Conservation (phyloP, 257 asterid species). For the Henckelia pumila region DNA sequence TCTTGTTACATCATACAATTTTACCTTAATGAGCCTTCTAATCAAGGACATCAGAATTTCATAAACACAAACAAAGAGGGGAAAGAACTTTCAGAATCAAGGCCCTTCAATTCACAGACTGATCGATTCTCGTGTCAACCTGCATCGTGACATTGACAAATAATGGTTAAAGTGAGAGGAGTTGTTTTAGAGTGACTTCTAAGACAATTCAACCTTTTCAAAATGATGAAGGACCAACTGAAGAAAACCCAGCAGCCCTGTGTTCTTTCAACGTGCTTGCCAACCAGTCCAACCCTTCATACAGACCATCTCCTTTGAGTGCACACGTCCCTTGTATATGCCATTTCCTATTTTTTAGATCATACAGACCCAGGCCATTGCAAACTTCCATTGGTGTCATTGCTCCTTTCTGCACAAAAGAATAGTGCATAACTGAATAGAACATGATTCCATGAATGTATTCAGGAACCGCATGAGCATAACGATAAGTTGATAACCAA, state of each 20-base stretch:
- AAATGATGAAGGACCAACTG: slow-evolving; percentile 74
- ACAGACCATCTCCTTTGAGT: slow-evolving; percentile 86
- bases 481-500: too few species aligned
- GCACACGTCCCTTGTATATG: slow-evolving; percentile 97
- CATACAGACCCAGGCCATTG: slow-evolving; percentile 84
- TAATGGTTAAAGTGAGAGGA: neutral
- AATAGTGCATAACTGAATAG: neutral
- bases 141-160: slow-evolving; percentile 4
- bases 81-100: neutral
- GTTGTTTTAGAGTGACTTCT: neutral
- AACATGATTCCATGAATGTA: too few species aligned
- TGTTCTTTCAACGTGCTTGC: slow-evolving; percentile 83
- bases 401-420: slow-evolving; percentile 76
- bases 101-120: slow-evolving; percentile 29
- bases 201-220: slow-evolving; percentile 39
- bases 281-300: slow-evolving; percentile 97
- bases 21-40: neutral
- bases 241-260: slow-evolving; percentile 77
- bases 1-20: neutral
- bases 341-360: slow-evolving; percentile 88
- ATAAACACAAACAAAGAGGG: too few species aligned
- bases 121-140: slow-evolving; percentile 29
- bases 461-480: too few species aligned
- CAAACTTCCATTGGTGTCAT: slow-evolving; percentile 93
- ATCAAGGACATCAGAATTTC: too few species aligned